A percentile compares a stretch with the other conserved stretches of the same genome.
These are phyloP conservation scores for Sicyos edulis DNA, from an alignment of 306 rosid genomes.

Conservation along the genomic window DNA sequence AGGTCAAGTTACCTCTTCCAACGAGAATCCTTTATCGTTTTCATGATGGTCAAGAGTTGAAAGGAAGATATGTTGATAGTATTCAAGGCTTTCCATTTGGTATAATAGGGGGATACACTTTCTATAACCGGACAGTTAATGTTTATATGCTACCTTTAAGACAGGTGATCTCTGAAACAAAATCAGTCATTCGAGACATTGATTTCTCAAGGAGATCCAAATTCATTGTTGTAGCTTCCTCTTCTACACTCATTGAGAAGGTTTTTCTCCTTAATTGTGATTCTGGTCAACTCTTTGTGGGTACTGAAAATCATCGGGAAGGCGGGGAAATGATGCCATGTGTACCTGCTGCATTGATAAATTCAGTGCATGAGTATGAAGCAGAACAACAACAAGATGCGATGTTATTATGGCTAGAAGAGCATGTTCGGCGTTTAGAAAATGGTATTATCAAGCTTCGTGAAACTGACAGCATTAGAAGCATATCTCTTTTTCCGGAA, in stretches of 20 bases:
- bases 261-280: constrained; percentile 65
- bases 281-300: constrained; percentile 66
- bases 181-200: constrained; percentile 19
- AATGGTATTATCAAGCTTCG: constrained; percentile 57
- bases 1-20: constrained; percentile 72
- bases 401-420: constrained; percentile 88
- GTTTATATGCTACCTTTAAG: constrained; percentile 59
- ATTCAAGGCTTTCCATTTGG: constrained; percentile 47
- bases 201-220: constrained; percentile 37
- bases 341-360: constrained; percentile 56
- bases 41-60: constrained; percentile 68
- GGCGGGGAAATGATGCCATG: constrained; percentile 69
- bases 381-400: constrained; percentile 63
- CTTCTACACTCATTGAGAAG: constrained; percentile 40
- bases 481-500: constrained; percentile 71
- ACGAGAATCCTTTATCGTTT: constrained; percentile 75
- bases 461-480: constrained; percentile 33
- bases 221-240: constrained; percentile 58
- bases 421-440: constrained; percentile 70
- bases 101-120: constrained; percentile 79
- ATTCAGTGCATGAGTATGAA: constrained; percentile 34
- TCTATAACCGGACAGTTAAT: constrained; percentile 46
- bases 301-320: constrained; percentile 43
- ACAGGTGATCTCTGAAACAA: constrained; percentile 40
- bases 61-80: constrained; percentile 19